Base-by-base conservation (phyloP, 2,329 filamentous ascomycete species). In the Xylaria multiplex region DNA sequence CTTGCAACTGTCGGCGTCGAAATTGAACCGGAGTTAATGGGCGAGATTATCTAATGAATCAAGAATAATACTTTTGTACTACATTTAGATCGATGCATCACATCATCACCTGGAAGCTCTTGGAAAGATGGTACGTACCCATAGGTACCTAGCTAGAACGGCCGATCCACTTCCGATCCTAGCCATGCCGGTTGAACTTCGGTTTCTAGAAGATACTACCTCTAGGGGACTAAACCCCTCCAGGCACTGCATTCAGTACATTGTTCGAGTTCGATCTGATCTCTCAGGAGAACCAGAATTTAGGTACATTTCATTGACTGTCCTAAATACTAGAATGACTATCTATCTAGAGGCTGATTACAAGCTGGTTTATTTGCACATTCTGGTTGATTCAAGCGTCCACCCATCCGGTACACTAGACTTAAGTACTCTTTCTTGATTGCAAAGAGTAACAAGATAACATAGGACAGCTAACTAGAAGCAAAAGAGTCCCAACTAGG, bases 21-120 rank as follows among this genome's bases (percentile, higher is more conserved):
- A 67, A 71, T 68, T 70, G 59, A 46, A 40, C 66, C 46, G 57
- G 56, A 74, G 72, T 64, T 72, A 40, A 40, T 35, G 56, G 64
- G 45, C 32, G 30, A 53, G 56, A 66, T 67, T 67, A 64, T 70
- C 69, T 71, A 64, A 61, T 67, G 57, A 61, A 62, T 54, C 57
- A 67, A 68, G 69, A 52, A 52, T 52, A 22, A 22, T 30, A 14
- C 7, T 43, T 43, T n/a, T 43, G 37, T n/a, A 55, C 37, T 22
- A n/a, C 37, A 3, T 13, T 11, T 14, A 40, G 37, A 11, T 40
- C 11, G 37, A 40, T 14, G 13, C 37, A 40, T n/a, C 11, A 70
- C 68, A 72, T 72, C 70, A 70, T 71, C 68, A 68, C 64, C 62
- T 62, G 14, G 50, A 55, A 46, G 55, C 54, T 60, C 43, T 55